Base-by-base conservation (phyloP, 805 yeast genomes). In the Millerozyma acaciae region DNA sequence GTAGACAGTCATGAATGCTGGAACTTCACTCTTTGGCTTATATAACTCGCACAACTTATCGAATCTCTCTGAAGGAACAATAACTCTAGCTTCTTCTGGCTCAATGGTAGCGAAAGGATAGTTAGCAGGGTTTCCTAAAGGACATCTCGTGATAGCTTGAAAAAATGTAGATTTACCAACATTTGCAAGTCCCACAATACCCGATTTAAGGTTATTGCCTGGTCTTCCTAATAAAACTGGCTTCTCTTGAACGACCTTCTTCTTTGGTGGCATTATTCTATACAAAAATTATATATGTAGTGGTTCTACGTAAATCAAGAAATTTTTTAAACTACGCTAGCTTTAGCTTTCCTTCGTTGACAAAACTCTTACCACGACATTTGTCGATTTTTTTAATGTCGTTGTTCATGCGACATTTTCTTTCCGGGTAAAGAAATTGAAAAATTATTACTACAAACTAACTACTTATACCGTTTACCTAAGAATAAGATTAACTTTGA, bases 101-200 rank as follows among this genome's bases (percentile, higher is more conserved):
- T 90, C 96, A 57, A 87, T 87, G 36, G 98, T 90, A 26, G 98
- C 98, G 59, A 87, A 90, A 16, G 98, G 98, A 61, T 89, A 90
- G 63, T 90, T 90, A 38, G 97, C 98, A 36, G 98, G 97, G 68
- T 76, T 88, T 43, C 98, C 97, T 47, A 93, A 69, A 30, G 89
- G 87, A 48, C 89, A 86, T 65, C 81, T 79, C 36, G 97, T 90
- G 55, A 93, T 84, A 36, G 96, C 96, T 65, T 93, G 97, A 78
- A 90, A 90, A 62, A 67, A 63, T 4, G 72, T 66, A 15, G 64
- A 55, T 39, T 67, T 67, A 16, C 73, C 73, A 16, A 67, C 87
- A 48, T 80, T 80, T 26, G 88, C 87, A 19, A 80, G 65, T 1
- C 84, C 81, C 34, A 68, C 80, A 7, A 61, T 51, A n/a, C 71